These are phyloP conservation scores for Ammopiptanthus mongolicus DNA, from an alignment of 306 rosid species.

Conservation along the genomic window DNA sequence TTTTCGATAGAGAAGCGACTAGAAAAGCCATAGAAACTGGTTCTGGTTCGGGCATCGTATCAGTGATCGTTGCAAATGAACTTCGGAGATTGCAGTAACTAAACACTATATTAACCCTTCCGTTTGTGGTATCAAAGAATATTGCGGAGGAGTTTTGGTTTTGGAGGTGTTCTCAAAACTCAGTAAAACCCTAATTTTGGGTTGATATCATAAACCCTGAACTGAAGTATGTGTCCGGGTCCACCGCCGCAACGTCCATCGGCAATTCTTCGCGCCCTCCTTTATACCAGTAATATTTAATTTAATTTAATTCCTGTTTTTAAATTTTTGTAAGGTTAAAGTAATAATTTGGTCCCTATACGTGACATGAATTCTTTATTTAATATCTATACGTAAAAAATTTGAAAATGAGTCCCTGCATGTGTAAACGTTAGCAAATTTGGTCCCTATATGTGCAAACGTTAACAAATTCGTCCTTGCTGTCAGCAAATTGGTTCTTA, in stretches of 20 bases:
- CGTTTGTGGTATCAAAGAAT: background rate
- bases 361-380: no score
- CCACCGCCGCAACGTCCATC: background rate
- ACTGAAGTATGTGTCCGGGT: background rate
- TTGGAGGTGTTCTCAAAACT: background rate
- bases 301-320: no score
- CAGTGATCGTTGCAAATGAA: background rate
- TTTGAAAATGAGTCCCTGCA: no score
- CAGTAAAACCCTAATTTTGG: constrained; percentile 21
- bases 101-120: background rate
- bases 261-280: constrained; percentile 20
- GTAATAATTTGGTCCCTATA: no score
- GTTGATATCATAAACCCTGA: constrained; percentile 5
- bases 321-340: no score
- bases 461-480: no score
- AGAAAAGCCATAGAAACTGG: constrained; percentile 41
- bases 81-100: background rate
- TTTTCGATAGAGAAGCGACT: constrained; percentile 42
- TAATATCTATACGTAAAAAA: no score
- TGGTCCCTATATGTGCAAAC: no score
- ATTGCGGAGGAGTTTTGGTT: background rate
- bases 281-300: background rate
- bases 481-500: no score
- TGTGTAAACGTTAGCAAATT: no score
- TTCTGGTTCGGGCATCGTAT: constrained; percentile 32